A percentile compares a stretch with the other conserved stretches of the same genome.
Conservation (phyloP, 495 filamentous ascomycete genomes). For the Lichenothelia convexa region DNA sequence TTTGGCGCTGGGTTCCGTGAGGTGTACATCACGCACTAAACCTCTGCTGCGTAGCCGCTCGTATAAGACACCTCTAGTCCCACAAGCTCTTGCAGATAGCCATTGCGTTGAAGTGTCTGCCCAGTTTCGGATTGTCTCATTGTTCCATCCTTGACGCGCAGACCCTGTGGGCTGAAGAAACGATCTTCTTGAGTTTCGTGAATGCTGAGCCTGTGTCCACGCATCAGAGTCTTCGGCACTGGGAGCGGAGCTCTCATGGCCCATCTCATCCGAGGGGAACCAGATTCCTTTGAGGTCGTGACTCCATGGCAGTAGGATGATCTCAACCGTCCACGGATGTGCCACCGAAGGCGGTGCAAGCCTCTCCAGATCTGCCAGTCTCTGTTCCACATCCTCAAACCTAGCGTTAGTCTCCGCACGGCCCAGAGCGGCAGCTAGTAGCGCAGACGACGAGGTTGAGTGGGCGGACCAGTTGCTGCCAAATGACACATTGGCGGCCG, state of each 20-base stretch:
- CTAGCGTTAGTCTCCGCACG: conserved; percentile 16
- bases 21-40: conserved; percentile 37
- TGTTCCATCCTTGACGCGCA: conserved; percentile 19
- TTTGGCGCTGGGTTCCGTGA: conserved; percentile 38
- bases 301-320: conserved; percentile 49
- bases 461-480: conserved; percentile 16
- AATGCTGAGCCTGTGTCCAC: conserved; percentile 25
- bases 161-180: conserved; percentile 2
- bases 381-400: conserved; percentile 35
- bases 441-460: conserved; percentile 16
- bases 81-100: conserved; percentile 41
- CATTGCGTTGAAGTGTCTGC: conserved; percentile 25
- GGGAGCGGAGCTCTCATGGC: conserved; percentile 19
- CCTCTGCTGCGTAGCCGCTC: conserved; percentile 46
- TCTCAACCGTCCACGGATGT: conserved; percentile 49
- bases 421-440: conserved; percentile 18
- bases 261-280: conserved; percentile 31
- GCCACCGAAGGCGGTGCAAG: conserved; percentile 32
- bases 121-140: conserved; percentile 24
- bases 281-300: conserved; percentile 39
- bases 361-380: conserved; percentile 36
- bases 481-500: conserved; percentile 13
- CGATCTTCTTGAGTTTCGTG: background rate
- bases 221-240: conserved; percentile 28
- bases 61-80: conserved; percentile 32